A percentile compares a stretch with the other conserved stretches of the same genome.
Conservation (phyloP, 148 eudicot species). For the Pharnaceum exiguum region DNA sequence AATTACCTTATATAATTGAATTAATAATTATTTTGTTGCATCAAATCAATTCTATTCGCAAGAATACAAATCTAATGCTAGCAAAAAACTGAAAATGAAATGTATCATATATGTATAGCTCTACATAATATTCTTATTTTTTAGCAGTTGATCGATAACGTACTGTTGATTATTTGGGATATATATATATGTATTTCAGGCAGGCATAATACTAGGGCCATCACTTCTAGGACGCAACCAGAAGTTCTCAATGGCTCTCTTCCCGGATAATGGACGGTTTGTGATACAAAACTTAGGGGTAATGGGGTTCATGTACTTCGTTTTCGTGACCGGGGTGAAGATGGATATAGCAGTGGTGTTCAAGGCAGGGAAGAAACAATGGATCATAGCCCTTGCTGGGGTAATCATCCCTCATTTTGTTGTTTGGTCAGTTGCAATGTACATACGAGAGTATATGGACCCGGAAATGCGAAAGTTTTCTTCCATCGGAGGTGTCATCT, state of each 20-base stretch:
- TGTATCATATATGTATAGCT: too few species aligned
- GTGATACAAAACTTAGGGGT: conserved; percentile 46
- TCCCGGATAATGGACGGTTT: conserved; percentile 38
- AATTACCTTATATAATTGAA: too few species aligned
- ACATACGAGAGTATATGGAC: conserved; percentile 35
- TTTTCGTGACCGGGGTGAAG: conserved; percentile 69
- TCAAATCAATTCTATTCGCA: too few species aligned
- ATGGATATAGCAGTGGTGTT: conserved; percentile 45
- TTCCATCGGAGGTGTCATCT: conserved; percentile 48
- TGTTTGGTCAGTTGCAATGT: conserved; percentile 19
- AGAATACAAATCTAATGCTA: too few species aligned
- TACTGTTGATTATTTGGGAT: background rate
- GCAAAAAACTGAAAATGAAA: too few species aligned
- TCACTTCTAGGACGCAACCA: conserved; percentile 50
- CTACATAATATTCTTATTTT: too few species aligned
- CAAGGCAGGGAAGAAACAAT: conserved; percentile 50
- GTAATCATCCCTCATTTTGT: conserved; percentile 30
- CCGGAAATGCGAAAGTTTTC: conserved; percentile 29
- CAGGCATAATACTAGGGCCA: conserved; percentile 80
- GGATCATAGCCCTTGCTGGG: conserved; percentile 40
- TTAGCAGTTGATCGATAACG: too few species aligned
- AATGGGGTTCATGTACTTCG: conserved; percentile 68
- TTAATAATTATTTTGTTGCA: too few species aligned
- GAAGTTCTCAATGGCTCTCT: conserved; percentile 27
- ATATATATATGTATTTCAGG: conserved; percentile 25